Evolutionary conservation across 306 rosid species (phyloP).

Genomic region (Betula pendula): DNA sequence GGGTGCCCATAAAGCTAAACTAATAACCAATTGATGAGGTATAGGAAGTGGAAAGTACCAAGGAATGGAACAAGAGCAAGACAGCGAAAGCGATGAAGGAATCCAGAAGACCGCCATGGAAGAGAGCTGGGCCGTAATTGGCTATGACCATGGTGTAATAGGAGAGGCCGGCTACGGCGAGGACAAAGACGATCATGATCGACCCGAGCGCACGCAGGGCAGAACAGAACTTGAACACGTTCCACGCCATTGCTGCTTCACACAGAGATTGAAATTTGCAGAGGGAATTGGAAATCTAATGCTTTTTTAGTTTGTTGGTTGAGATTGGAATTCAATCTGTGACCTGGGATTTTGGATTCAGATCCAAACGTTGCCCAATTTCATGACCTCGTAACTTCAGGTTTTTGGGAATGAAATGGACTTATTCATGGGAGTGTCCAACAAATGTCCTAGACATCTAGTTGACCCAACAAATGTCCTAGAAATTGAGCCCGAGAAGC

Average conservation of each 20-base stretch:
- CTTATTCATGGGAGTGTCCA: no score
- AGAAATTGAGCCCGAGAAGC: no score
- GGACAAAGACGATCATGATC: slow-evolving; percentile 57
- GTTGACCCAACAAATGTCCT: no score
- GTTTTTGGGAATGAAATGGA: no score
- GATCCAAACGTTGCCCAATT: background rate
- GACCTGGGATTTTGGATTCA: background rate
- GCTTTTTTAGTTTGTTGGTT: background rate
- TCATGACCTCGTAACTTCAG: no score
- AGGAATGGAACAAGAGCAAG: slow-evolving; percentile 59
- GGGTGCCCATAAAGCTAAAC: background rate
- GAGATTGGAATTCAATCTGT: background rate
- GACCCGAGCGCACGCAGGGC: slow-evolving; percentile 62
- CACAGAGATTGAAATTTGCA: background rate
- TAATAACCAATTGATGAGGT: background rate
- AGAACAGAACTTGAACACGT: slow-evolving; percentile 60
- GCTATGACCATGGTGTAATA: slow-evolving; percentile 63
- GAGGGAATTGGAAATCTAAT: background rate
- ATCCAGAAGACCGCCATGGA: slow-evolving; percentile 39
- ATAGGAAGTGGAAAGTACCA: slow-evolving; percentile 40
- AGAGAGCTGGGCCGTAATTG: slow-evolving; percentile 57
- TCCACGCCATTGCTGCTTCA: slow-evolving; percentile 55
- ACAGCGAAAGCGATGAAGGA: slow-evolving; percentile 40
- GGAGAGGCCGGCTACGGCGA: slow-evolving; percentile 52
- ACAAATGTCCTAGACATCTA: no score